Base-by-base conservation (phyloP, 495 filamentous ascomycete species). In the Aspergillus incahuasiensis region DNA sequence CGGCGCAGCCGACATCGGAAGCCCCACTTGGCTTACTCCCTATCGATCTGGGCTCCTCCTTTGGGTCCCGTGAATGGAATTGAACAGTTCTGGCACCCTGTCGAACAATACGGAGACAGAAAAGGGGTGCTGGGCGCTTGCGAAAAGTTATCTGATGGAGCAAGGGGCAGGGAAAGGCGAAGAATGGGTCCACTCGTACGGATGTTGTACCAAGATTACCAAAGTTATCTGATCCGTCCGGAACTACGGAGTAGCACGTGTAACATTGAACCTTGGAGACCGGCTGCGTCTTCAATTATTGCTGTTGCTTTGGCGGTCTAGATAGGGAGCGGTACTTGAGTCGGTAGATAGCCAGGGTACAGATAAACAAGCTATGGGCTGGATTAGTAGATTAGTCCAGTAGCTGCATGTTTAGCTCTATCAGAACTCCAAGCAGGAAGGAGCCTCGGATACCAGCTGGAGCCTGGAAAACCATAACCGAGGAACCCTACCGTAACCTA, bases 1-100 rank as follows among this genome's bases (percentile, higher is more conserved):
- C 84, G 19, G 20, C 6, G 32, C 7, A 19, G 84, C 86, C 3
- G 85, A 89, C 69, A 80, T 78, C 73, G 77, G 80, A 0, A 69
- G 79, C 28, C 73, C 80, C 5, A 63, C 47, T 38, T 49, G 30
- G 47, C 32, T 25, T 11, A 18, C 30, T 48, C 12, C 5, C 12
- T 48, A n/a, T 20, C 19, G 39, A n/a, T 42, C 39, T 42, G 13
- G n/a, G 9, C 8, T 28, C 25, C 25, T 28, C 25, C 25, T 28
- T 28, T 9, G 5, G 28, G 28, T 5, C 9, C 9, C 28, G 5
- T 30, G 28, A 30, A 30, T 30, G 5, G 5, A 9, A 9, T 5
- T 30, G 28, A 9, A 30, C 5, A 30, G 28, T 30, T 9, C 5
- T 30, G 9, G 28, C 5, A 30, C 28, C n/a, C n/a, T n/a, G n/a